phyloP scores from a whole-genome alignment of 1,284 basidiomycete species.

The Abortiporus biennis region DNA sequence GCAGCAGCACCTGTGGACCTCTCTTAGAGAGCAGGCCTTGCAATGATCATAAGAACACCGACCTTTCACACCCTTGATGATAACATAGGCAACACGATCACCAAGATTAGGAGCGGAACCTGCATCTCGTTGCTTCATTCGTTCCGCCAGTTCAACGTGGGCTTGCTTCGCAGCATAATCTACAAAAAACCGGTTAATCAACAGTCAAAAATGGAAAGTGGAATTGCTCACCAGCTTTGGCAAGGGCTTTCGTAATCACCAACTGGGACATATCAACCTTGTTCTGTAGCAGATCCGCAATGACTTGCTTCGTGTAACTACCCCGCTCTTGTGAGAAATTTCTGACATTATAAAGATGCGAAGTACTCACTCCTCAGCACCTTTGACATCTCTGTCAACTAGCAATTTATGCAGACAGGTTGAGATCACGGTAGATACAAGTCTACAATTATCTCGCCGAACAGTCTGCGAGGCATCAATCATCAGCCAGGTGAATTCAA shows the following conservation, averaged over 20 bases:
- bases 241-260: constrained; percentile 93
- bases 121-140: constrained; percentile 95
- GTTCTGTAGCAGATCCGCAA: constrained; percentile 91
- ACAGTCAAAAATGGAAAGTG: background rate
- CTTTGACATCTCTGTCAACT: constrained; percentile 89
- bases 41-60: constrained; percentile 7
- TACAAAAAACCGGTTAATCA: constrained; percentile 20
- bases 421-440: constrained; percentile 94
- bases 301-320: constrained; percentile 89
- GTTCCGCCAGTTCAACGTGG: constrained; percentile 88
- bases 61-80: constrained; percentile 94
- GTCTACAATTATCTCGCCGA: constrained; percentile 90
- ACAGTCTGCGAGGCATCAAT: constrained; percentile 64
- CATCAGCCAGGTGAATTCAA: constrained; percentile 1
- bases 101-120: constrained; percentile 90
- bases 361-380: constrained; percentile 70
- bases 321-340: background rate
- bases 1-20: constrained; percentile 76
- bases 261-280: constrained; percentile 97
- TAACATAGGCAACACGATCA: constrained; percentile 96
- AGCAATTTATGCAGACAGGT: constrained; percentile 96
- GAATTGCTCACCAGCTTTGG: constrained; percentile 64
- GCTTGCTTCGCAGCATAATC: constrained; percentile 92
- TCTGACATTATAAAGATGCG: background rate
- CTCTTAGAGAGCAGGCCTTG: background rate